phyloP scores from a whole-genome alignment of 305 asterid species.

The Fraxinus albicans region DNA sequence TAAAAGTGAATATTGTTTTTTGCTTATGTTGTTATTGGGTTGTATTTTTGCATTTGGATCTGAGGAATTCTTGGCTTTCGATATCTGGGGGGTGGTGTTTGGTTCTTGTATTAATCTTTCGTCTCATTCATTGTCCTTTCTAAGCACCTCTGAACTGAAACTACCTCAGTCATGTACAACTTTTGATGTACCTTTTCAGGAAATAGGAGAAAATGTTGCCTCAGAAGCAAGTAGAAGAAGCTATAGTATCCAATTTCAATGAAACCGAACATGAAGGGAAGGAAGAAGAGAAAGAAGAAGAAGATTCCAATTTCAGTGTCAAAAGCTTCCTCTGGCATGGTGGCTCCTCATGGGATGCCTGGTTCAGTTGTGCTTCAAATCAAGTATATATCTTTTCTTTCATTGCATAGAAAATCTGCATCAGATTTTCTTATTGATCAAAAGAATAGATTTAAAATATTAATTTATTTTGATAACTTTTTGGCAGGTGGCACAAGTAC shows the following conservation, averaged over 20 bases:
- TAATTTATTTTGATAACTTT: not conserved
- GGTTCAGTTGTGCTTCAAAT: constrained; percentile 93
- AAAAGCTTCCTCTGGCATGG: constrained; percentile 77
- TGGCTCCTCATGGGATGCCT: constrained; percentile 90
- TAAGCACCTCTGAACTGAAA: constrained; percentile 9
- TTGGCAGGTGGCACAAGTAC: constrained; percentile 83
- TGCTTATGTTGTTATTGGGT: not conserved
- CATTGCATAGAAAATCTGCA: not conserved
- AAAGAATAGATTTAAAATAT: not conserved
- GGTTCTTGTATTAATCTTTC: not conserved
- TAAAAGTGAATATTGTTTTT: not conserved
- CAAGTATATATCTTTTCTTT: constrained; percentile 42
- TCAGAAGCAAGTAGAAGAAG: constrained; percentile 27
- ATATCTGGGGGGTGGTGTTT: not conserved
- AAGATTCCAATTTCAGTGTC: constrained; percentile 43
- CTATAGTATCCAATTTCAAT: constrained; percentile 17
- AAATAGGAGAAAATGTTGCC: constrained; percentile 19
- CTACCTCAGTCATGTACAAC: not conserved
- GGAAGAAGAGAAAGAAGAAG: constrained; percentile 35
- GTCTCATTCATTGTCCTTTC: not conserved
- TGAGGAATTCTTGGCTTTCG: not conserved
- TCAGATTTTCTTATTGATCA: not conserved
- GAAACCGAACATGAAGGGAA: constrained; percentile 22
- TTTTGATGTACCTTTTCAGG: not conserved
- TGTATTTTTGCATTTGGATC: not conserved